Base-by-base conservation (phyloP, 768 basidiomycete species). In the Hydnomerulius pinastri region DNA sequence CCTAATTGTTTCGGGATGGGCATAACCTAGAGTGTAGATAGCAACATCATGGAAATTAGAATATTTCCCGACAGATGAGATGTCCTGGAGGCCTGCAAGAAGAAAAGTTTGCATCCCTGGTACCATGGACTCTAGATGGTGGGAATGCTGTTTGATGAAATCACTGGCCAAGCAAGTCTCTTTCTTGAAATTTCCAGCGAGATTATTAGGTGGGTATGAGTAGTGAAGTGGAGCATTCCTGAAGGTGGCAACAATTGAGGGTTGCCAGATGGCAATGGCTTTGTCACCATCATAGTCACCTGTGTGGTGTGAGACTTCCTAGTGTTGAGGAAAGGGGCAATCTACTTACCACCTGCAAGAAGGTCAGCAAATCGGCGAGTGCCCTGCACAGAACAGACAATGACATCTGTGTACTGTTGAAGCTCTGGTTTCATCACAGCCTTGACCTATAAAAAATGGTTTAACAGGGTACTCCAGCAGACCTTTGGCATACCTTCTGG, bases 251-350 rank as follows among this genome's bases (percentile, higher is more conserved):
- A 89, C 84, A 18, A 89, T 71, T 13, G 70, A 62, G 0, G 79
- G 78, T 24, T 85, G 73, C 78, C 81, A 87, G 27, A 83, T 81
- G 1, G 79, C 76, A 6, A 75, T 64, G 4, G 76, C 78, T 15
- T 76, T 82, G 52, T 87, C 86, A 1, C 87, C 87, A 55, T 88
- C 87, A 54, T 87, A 87, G 53, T 88, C 87, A 18, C 86, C 85
- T 82, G 39, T 23, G 25, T 23, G 24, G 4, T 10, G 18, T 13
- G 21, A 18, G 36, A 35, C 20, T 29, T 18, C 11, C 7, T 28
- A 36, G 27, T 24, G n/a, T 3, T 1, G 23, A 28, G 9, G 20
- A 18, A 50, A 35, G 17, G n/a, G n/a, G 18, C 6, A 35, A 17
- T 17, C 7, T 10, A 35, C 71, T 39, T 49, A 82, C 85, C 86